phyloP scores from a whole-genome alignment of 2,329 filamentous ascomycete species.

The Metarhizium brunneum region DNA sequence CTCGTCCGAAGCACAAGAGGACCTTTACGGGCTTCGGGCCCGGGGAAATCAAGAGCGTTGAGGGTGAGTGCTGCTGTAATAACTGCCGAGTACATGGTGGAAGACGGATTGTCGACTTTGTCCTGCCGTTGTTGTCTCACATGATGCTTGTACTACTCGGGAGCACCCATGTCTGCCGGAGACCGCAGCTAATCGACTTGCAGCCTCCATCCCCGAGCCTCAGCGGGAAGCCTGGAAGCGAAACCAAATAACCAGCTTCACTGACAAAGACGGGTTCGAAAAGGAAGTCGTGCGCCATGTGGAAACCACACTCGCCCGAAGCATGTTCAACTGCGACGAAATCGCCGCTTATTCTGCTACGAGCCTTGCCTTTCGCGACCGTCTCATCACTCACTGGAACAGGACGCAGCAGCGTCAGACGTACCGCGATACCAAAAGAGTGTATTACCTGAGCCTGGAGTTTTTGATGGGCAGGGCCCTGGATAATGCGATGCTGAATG shows the following conservation, averaged over 20 bases:
- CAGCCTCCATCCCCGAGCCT: conserved; percentile 74
- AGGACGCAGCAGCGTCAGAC: conserved; percentile 96
- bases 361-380: conserved; percentile 84
- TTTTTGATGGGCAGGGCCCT: conserved; percentile 95
- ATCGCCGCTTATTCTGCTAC: conserved; percentile 85
- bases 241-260: conserved; percentile 58
- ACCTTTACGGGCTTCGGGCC: conserved; percentile 93
- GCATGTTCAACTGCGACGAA: conserved; percentile 98
- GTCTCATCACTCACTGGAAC: conserved; percentile 93
- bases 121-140: too few relatives aligned
- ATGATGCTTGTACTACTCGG: too few relatives aligned
- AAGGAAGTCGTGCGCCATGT: conserved; percentile 86
- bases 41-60: conserved; percentile 84
- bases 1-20: conserved; percentile 88
- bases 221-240: conserved; percentile 73
- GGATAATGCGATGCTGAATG: conserved; percentile 98
- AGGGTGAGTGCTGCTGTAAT: conserved; percentile 47
- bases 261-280: conserved; percentile 74
- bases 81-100: not conserved
- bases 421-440: conserved; percentile 77
- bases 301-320: conserved; percentile 90
- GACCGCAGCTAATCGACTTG: not conserved
- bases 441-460: conserved; percentile 96
- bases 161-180: too few relatives aligned
- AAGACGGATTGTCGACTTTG: too few relatives aligned